Conservation (phyloP, 495 filamentous ascomycete genomes). For the Neurospora sp. region DNA sequence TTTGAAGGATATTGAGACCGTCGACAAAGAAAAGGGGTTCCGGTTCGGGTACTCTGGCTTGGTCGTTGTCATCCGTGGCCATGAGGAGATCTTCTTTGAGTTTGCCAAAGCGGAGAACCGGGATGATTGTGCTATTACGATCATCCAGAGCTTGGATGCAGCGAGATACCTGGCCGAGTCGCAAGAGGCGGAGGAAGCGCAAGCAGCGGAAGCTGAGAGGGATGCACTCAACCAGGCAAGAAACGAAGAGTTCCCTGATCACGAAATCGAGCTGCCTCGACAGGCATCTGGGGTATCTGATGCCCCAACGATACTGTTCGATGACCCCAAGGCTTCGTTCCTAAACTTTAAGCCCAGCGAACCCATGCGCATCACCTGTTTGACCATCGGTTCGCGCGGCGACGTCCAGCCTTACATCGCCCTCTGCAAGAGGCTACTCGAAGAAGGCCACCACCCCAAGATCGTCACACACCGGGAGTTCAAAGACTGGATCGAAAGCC, state of each 20-base stretch:
- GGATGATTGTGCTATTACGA: conserved; percentile 79
- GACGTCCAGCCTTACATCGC: conserved; percentile 98
- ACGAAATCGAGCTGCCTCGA: conserved; percentile 48
- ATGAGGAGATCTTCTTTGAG: conserved; percentile 96
- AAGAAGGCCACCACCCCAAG: conserved; percentile 74
- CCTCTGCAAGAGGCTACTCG: conserved; percentile 79
- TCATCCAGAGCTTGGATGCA: conserved; percentile 66
- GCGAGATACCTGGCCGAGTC: conserved; percentile 64
- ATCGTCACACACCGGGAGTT: conserved; percentile 94
- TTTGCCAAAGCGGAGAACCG: conserved; percentile 66
- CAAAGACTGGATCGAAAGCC: conserved; percentile 72
- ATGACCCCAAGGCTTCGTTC: conserved; percentile 84
- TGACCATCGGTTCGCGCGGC: conserved; percentile 91
- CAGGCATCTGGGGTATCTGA: conserved; percentile 42
- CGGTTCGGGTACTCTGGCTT: conserved; percentile 85
- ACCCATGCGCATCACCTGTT: conserved; percentile 76
- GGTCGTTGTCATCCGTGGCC: conserved; percentile 82
- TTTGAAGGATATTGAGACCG: conserved; percentile 85
- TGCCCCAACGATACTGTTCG: conserved; percentile 69
- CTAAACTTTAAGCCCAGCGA: conserved; percentile 88
- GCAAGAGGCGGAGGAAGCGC: conserved; percentile 59
- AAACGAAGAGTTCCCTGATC: conserved; percentile 45
- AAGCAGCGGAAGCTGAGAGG: conserved; percentile 74
- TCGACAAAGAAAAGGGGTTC: conserved; percentile 92
- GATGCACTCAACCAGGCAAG: conserved; percentile 73